Evolutionary conservation across 2,329 filamentous ascomycete genomes (phyloP), one percentile per base, ranked within the genome.

Genomic region (Gnomoniopsis smithogilvyi): DNA sequence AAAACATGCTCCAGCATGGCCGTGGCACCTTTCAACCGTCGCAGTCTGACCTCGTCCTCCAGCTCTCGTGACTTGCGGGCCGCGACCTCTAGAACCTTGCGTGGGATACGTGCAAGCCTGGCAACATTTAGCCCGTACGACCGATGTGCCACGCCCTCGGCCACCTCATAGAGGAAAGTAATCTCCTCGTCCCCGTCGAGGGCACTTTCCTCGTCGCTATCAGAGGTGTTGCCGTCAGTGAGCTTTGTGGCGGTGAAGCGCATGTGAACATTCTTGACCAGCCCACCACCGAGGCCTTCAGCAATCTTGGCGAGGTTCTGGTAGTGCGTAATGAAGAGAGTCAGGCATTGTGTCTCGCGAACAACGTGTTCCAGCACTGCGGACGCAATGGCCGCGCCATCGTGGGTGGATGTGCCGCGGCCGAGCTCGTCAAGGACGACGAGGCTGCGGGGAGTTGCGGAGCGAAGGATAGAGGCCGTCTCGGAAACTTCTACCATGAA

Each of bases 401-500:
- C 95, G 71, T 98, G 92, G 11, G 95, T 99, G 65, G 87, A 92
- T 0, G 95, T 99, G 54, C 95, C 95, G 56, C 95, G 85, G 36
- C 95, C 95, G 2, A 99, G 82, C 78, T 99, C 95, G 74, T 99
- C 95, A 6, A 99, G 85, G 48, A 99, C 92, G 62, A 99, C 89
- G 7, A 99, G 82, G 48, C 86, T 91, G 49, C 91, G 86, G 1
- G 90, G 86, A 0, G 92, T 95, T 0, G 94, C 95, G 67, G 91
- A 85, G 69, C 95, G 94, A 24, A 99, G 81, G 66, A 99, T 97
- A 62, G 92, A 87, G 1, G 90, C 87, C 1, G 95, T 98, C 73
- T 99, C 95, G 38, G 88, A 92, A 2, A 99, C 84, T 71, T 99
- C 95, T 56, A 99, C 93, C 92, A 98, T 97, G 76, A 99, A 99